A percentile compares a stretch with the other conserved stretches of the same genome.
Conservation (phyloP, 2,329 filamentous ascomycete genomes). For the Biscogniauxia mediterranea region DNA sequence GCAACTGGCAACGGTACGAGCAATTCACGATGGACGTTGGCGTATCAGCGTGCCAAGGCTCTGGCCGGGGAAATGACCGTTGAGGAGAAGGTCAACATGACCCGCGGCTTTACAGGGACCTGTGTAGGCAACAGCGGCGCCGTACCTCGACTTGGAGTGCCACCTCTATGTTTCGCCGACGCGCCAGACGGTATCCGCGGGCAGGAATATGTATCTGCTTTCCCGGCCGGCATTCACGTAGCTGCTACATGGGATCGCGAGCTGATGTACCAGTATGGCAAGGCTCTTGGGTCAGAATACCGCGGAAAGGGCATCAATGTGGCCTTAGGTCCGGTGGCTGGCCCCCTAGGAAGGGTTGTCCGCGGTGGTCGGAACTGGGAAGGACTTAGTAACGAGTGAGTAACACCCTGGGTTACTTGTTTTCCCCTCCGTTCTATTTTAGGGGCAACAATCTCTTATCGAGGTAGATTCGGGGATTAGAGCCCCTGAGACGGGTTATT, state of each 20-base stretch:
- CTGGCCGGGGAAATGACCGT: conserved; percentile 5
- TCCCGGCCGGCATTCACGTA: conserved; percentile 80
- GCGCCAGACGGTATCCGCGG: conserved; percentile 78
- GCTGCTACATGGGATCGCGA: conserved; percentile 84
- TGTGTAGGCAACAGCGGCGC: conserved; percentile 51
- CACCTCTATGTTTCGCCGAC: conserved; percentile 77
- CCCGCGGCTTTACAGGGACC: conserved; percentile 3
- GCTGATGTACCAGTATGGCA: conserved; percentile 75
- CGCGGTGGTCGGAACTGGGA: conserved; percentile 91
- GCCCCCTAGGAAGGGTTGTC: conserved; percentile 75
- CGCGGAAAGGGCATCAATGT: conserved; percentile 66
- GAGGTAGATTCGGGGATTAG: too few species aligned
- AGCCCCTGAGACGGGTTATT: too few species aligned
- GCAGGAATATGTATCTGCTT: conserved; percentile 76
- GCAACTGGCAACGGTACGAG: conserved; percentile 6
- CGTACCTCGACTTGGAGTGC: conserved; percentile 66
- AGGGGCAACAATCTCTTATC: too few species aligned
- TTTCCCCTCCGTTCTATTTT: too few species aligned
- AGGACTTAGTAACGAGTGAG: conserved; percentile 70
- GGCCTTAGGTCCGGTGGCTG: conserved; percentile 77
- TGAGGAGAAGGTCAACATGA: conserved; percentile 9
- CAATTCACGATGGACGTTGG: conserved; percentile 1
- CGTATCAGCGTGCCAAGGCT: conserved; percentile 4
- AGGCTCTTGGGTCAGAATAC: conserved; percentile 69
- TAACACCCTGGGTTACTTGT: too few species aligned